Base-by-base conservation (phyloP, 2,329 filamentous ascomycete genomes). In the Phyllosticta citrichinensis region DNA sequence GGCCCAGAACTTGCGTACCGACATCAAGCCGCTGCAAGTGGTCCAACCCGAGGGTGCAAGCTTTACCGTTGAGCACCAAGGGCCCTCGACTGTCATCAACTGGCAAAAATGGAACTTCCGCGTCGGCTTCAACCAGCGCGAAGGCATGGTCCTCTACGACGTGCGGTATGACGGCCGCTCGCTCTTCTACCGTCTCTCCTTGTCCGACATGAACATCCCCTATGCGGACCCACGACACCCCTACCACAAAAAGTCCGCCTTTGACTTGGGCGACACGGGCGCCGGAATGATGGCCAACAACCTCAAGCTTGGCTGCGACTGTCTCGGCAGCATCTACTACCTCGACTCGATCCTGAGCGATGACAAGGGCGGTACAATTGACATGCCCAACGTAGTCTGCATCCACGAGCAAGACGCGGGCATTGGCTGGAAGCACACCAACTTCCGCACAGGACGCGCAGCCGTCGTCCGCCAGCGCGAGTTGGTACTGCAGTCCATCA, bases 41-140 rank as follows among this genome's bases (percentile, higher is more conserved):
- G 70, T 85, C 35, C 85, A 87, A 63, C 85, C 85, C 0, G 81
- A 87, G 64, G 85, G 85, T 8, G 80, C 83, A 1, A 86, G 83
- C 12, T 87, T 87, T 70, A 77, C 75, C 17, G 76, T 83, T 14
- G 75, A 74, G 10, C 70, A 79, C 51, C 74, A 78, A 62, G 80
- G 79, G 33, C 80, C 81, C 24, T 83, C 83, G 2, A 81, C 79
- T 58, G 73, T 79, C 20, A 69, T 88, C 47, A 75, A 79, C 62
- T 86, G 86, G 86, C 86, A 88, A 70, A 88, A 87, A 66, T 89
- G 87, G 86, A 77, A 81, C 1, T 85, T 91, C 74, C 78, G 86
- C 11, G 79, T 91, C 2, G 81, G 82, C 40, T 89, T 87, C 75
- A 89, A 86, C 70, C 80, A 83, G 55, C 79, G 87, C 1, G 88